These are phyloP conservation scores for Isatis lusitanica DNA, from an alignment of 441 rosid genomes.

Conservation along the genomic window DNA sequence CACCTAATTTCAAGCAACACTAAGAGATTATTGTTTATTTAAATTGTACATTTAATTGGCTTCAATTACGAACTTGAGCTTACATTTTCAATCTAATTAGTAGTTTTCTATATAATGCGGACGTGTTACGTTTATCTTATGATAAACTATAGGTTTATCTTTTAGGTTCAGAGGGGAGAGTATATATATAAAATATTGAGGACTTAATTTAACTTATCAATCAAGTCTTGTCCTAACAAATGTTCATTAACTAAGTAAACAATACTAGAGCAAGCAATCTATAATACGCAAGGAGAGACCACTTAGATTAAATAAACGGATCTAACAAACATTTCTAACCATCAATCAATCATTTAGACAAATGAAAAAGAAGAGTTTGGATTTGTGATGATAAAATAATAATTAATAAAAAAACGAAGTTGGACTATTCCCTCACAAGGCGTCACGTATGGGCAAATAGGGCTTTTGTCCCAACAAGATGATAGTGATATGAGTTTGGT, in stretches of 20 bases:
- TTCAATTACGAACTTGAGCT: neutral
- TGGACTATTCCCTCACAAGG: constrained; percentile 23
- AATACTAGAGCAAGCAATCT: constrained; percentile 19
- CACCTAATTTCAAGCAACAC: neutral
- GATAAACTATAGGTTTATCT: constrained; percentile 16
- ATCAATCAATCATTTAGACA: constrained; percentile 30
- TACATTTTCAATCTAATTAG: neutral
- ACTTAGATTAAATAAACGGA: neutral
- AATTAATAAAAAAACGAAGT: neutral
- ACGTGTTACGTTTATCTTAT: constrained; percentile 11
- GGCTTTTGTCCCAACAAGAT: constrained; percentile 31
- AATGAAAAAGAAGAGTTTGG: constrained; percentile 12
- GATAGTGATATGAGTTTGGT: constrained; percentile 33
- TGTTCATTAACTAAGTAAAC: constrained; percentile 23
- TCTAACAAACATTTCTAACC: constrained; percentile 12
- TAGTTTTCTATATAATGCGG: constrained; percentile 4
- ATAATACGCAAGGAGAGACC: constrained; percentile 6
- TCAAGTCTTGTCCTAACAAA: constrained; percentile 33
- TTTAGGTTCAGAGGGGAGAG: neutral
- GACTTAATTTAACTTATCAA: constrained; percentile 29
- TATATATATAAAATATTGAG: constrained; percentile 3
- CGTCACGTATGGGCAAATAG: constrained; percentile 32
- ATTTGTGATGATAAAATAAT: neutral
- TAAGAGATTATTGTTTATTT: neutral
- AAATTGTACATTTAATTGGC: neutral